Evolutionary conservation across 202 grass and related monocot species (phyloP).

Genomic region (Hordeum pubiflorum): DNA sequence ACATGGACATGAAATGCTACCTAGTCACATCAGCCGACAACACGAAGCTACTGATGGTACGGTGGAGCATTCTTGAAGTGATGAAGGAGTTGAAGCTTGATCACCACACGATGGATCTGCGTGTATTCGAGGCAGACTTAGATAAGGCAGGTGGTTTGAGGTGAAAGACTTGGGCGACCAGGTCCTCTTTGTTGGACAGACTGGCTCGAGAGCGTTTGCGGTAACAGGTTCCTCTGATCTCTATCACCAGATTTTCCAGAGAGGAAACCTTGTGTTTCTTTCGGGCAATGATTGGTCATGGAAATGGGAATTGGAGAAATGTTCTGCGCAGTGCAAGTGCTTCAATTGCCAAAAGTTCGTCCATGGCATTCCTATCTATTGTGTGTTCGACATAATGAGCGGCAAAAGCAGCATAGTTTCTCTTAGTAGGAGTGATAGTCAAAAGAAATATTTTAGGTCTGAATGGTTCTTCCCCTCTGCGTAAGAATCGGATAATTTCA

Average conservation of each 20-base stretch:
- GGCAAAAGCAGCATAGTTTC: no score
- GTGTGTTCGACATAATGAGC: neutral
- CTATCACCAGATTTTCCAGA: neutral
- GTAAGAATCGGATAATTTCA: neutral
- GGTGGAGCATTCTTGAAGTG: no score
- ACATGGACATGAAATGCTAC: no score
- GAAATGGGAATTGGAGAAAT: no score
- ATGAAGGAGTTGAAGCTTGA: no score
- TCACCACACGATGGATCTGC: no score
- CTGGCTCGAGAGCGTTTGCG: neutral
- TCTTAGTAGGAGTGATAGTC: neutral
- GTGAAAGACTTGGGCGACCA: no score
- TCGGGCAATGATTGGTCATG: neutral
- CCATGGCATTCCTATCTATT: neutral
- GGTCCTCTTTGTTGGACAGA: neutral
- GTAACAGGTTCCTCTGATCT: neutral
- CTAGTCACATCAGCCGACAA: no score
- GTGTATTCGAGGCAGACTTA: no score
- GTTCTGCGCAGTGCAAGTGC: neutral
- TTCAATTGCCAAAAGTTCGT: neutral
- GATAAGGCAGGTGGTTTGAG: neutral
- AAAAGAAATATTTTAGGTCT: neutral
- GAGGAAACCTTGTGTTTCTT: neutral
- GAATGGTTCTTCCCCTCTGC: neutral
- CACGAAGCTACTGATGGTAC: no score